phyloP scores from a whole-genome alignment of 176 grass and related monocot genomes.

The Microstegium vimineum region DNA sequence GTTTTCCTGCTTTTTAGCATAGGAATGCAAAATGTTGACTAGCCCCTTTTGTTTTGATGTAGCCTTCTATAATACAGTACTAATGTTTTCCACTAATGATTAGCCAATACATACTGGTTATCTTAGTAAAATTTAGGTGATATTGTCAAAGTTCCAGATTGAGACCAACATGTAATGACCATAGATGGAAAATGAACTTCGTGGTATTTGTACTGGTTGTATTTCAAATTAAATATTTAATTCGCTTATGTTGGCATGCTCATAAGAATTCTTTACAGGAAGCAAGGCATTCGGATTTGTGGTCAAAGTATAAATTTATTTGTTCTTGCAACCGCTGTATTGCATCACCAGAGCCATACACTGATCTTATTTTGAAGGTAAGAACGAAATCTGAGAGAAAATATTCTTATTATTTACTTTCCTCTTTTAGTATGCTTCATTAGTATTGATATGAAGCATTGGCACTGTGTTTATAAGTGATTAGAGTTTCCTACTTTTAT shows the following conservation, averaged over 20 bases:
- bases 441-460: not conserved
- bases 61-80: not conserved
- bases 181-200: not conserved
- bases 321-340: constrained; percentile 77
- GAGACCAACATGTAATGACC: not conserved
- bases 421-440: not conserved
- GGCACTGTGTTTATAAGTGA: not conserved
- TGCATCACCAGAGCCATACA: constrained; percentile 42
- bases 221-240: constrained; percentile 8
- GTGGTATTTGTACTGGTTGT: not conserved
- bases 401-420: constrained; percentile 13
- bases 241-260: not conserved
- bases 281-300: constrained; percentile 60
- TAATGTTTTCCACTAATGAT: not conserved
- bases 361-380: constrained; percentile 83
- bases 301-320: constrained; percentile 77
- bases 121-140: not conserved
- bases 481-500: not conserved
- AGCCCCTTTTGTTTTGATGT: not conserved
- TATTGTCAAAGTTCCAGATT: not conserved
- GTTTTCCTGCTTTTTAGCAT: not conserved
- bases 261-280: constrained; percentile 37
- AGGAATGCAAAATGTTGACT: not conserved
- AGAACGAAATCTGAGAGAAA: constrained; percentile 32
- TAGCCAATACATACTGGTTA: not conserved